These are phyloP conservation scores for Dactylellina drechsleri DNA, from an alignment of 2,329 filamentous ascomycete genomes.

Conservation along the genomic window DNA sequence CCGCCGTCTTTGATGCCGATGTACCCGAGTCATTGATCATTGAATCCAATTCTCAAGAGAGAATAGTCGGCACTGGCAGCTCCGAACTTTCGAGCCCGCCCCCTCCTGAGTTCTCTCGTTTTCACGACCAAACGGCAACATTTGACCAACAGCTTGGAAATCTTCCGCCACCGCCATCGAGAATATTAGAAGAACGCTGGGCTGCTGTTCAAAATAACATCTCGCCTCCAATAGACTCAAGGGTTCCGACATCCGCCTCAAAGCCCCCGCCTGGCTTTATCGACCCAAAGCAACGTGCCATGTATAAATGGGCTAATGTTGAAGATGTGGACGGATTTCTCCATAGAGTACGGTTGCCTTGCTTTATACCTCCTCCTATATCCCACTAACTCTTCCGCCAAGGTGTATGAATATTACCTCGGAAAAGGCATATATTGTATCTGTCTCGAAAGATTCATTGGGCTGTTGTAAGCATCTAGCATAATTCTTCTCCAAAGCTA, in stretches of 20 bases:
- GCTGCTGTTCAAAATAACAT: slow-evolving; percentile 52
- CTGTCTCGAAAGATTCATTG: slow-evolving; percentile 75
- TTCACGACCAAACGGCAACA: slow-evolving; percentile 52
- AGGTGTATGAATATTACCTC: slow-evolving; percentile 84
- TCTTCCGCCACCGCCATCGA: slow-evolving; percentile 59
- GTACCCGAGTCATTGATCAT: slow-evolving; percentile 73
- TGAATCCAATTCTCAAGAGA: slow-evolving; percentile 63
- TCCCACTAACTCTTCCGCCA: slow-evolving; percentile 12
- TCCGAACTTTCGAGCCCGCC: slow-evolving; percentile 43
- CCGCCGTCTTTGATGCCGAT: slow-evolving; percentile 65
- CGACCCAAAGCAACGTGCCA: slow-evolving; percentile 77
- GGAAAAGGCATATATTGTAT: slow-evolving; percentile 88
- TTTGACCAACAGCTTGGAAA: slow-evolving; percentile 64
- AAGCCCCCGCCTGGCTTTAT: slow-evolving; percentile 60
- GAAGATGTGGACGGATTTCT: slow-evolving; percentile 89
- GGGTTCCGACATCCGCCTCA: slow-evolving; percentile 53
- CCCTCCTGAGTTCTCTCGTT: slow-evolving; percentile 45
- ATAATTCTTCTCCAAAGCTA: neutral
- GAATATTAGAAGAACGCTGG: slow-evolving; percentile 40
- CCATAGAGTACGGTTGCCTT: slow-evolving; percentile 64
- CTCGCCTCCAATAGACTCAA: slow-evolving; percentile 26
- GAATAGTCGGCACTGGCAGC: slow-evolving; percentile 55
- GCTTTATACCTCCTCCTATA: neutral
- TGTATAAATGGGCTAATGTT: slow-evolving; percentile 94
- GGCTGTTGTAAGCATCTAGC: slow-evolving; percentile 71